Conservation (phyloP, 2,329 filamentous ascomycete genomes). For the Alternaria conjuncta region DNA sequence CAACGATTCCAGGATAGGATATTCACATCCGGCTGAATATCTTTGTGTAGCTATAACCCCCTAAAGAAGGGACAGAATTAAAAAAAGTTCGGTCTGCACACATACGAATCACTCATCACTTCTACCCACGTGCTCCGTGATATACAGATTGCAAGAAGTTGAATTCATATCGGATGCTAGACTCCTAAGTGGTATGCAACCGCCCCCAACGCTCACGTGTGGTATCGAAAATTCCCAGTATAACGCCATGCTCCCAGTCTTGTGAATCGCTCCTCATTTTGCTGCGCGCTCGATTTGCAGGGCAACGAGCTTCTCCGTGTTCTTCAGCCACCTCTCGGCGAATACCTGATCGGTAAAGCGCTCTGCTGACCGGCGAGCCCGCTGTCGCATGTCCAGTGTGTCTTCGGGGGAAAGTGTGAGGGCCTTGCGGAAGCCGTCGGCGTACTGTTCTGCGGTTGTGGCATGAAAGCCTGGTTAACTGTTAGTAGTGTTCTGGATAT, state of each 20-base stretch:
- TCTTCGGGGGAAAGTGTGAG: conserved; percentile 69
- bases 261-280: conserved; percentile 1
- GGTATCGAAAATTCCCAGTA: conserved; percentile 11
- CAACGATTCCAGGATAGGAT: background rate
- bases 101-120: background rate
- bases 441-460: conserved; percentile 78
- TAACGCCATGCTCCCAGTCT: background rate
- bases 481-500: background rate
- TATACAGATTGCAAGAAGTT: background rate
- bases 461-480: conserved; percentile 77
- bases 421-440: conserved; percentile 78
- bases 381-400: conserved; percentile 73
- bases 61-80: background rate
- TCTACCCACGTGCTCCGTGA: background rate
- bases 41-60: background rate
- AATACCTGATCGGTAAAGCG: conserved; percentile 91
- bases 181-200: background rate
- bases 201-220: conserved; percentile 11
- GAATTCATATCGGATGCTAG: background rate
- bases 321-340: conserved; percentile 74
- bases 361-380: conserved; percentile 78
- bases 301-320: conserved; percentile 75
- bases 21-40: background rate
- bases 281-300: conserved; percentile 41
- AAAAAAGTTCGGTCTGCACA: background rate